A percentile compares a stretch with the other conserved stretches of the same genome.
phyloP scores from a whole-genome alignment of 192 early-diverging fungal genomes.

The Coemansia sp. region DNA sequence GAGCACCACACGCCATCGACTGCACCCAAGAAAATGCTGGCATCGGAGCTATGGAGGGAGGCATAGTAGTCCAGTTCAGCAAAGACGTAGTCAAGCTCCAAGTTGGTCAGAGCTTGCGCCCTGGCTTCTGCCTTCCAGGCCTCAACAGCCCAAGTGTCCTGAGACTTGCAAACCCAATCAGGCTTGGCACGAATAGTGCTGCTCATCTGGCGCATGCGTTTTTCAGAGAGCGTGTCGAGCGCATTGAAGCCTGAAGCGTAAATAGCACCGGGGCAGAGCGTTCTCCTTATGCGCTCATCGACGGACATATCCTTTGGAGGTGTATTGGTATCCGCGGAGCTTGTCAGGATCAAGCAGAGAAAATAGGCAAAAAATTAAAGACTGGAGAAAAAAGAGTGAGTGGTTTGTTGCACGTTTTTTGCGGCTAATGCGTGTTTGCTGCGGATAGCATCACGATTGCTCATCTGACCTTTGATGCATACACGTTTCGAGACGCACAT shows the following conservation, averaged over 20 bases:
- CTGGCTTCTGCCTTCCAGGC: slow-evolving; percentile 25
- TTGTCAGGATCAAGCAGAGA: neutral
- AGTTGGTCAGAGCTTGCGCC: slow-evolving; percentile 27
- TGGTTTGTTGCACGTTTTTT: neutral
- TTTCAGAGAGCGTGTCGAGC: slow-evolving; percentile 25
- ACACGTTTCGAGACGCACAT: too few relatives aligned
- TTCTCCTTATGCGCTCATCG: slow-evolving; percentile 1
- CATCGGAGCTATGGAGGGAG: slow-evolving; percentile 19
- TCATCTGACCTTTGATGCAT: neutral
- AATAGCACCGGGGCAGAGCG: slow-evolving; percentile 3
- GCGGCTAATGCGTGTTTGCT: neutral
- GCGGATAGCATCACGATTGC: neutral
- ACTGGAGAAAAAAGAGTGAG: neutral
- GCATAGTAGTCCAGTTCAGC: slow-evolving; percentile 49
- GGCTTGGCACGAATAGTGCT: slow-evolving; percentile 52
- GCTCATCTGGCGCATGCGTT: slow-evolving; percentile 30
- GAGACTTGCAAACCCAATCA: slow-evolving; percentile 41
- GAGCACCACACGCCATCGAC: slow-evolving; percentile 43
- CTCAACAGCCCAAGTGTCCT: slow-evolving; percentile 14
- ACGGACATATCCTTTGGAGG: neutral
- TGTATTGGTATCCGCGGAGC: neutral
- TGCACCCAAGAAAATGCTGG: slow-evolving; percentile 16
- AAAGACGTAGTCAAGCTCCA: slow-evolving; percentile 46
- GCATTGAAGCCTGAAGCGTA: neutral
- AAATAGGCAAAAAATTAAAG: neutral